phyloP scores from a whole-genome alignment of 1,284 basidiomycete species.

The Inonotus hispidus region DNA sequence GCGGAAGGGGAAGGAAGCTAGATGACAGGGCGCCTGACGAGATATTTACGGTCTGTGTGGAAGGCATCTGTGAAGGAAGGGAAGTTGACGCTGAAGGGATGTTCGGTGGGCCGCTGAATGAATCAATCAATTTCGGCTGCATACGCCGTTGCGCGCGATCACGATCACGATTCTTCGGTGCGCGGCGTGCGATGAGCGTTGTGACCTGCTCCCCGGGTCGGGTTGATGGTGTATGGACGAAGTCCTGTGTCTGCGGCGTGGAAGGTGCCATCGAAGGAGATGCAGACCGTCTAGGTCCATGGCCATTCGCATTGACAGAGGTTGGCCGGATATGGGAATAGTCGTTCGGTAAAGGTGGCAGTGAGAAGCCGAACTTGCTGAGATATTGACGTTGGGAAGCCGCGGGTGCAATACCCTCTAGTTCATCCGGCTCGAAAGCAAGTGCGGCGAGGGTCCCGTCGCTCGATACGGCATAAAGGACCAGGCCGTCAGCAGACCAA shows the following conservation, averaged over 20 bases:
- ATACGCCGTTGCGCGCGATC: conserved; percentile 50
- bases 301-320: conserved; percentile 18
- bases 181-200: conserved; percentile 64
- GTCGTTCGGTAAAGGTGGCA: conserved; percentile 59
- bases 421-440: conserved; percentile 72
- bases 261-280: conserved; percentile 38
- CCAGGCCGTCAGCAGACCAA: conserved; percentile 88
- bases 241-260: conserved; percentile 33
- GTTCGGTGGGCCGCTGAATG: conserved; percentile 19
- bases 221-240: conserved; percentile 29
- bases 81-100: not conserved
- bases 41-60: not conserved
- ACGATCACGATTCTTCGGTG: conserved; percentile 23
- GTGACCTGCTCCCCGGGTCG: conserved; percentile 57
- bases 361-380: conserved; percentile 69
- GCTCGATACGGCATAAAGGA: conserved; percentile 91
- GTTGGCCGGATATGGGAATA: conserved; percentile 47
- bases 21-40: not conserved
- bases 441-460: conserved; percentile 93
- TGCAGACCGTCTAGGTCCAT: conserved; percentile 14
- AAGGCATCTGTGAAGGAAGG: not conserved
- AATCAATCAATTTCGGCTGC: conserved; percentile 44
- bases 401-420: conserved; percentile 78
- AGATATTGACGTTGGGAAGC: conserved; percentile 74
- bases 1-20: conserved; percentile 30